Evolutionary conservation across 2,329 filamentous ascomycete species (phyloP), one percentile per base, ranked within the genome.

Genomic region (Monascus ruber): DNA sequence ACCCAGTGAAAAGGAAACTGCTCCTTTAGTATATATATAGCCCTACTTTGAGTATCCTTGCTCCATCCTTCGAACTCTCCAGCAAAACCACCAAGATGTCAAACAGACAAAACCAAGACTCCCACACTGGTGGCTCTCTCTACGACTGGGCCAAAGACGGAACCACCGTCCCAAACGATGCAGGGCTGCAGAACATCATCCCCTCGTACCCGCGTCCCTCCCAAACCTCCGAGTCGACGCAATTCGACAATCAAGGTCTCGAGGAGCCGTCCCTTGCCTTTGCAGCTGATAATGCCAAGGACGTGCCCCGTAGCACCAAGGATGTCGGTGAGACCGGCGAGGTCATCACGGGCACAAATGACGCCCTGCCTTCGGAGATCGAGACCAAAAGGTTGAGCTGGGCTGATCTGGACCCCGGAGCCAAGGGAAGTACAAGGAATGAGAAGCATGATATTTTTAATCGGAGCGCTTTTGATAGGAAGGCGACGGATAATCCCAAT

Each of bases 161-260:
- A 33, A 66, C 60, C n/a, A 47, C 42, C 3, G 53, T 71, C 29
- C 70, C 70, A 38, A 59, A 63, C 40, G 68, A 72, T 45, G 67
- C 70, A 32, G 68, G 67, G 39, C 42, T 44, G 33, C 56, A 63
- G 46, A 63, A 64, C 46, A 56, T 56, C 36, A 69, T 73, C 42
- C 66, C 68, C 9, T 72, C 70, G 2, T 62, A 67, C 2, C 61
- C 70, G 24, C 64, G 67, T 5, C 69, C 69, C 1, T 66, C 71
- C 46, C 66, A 73, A 44, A 52, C 54, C 8, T 48, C 51, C 33
- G 55, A 64, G 32, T 50, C 60, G 33, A 34, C 33, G 3, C 43
- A 49, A 34, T 59, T 51, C 40, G 53, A 27, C 34, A 53, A 63
- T 32, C 56, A 62, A 24, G 56, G 60, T 25, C 41, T 65, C 10